Evolutionary conservation across 1,284 basidiomycete genomes (phyloP).

Genomic region (Schizophyllum amplum): DNA sequence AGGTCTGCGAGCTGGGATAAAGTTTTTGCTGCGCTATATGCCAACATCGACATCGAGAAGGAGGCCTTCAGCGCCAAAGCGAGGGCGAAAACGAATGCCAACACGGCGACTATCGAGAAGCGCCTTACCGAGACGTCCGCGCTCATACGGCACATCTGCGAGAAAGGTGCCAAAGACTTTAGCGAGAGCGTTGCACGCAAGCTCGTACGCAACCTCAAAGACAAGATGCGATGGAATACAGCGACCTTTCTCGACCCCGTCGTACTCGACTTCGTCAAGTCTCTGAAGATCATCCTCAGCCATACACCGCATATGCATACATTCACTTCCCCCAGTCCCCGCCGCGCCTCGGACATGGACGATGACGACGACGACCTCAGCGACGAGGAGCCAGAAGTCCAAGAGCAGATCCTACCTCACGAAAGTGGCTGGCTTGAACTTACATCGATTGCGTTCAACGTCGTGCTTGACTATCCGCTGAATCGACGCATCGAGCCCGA

Average conservation of each 20-base stretch:
- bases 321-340: neutral
- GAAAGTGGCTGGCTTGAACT: conserved; percentile 60
- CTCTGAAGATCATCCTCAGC: conserved; percentile 49
- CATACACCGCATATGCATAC: conserved; percentile 70
- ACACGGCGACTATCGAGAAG: neutral
- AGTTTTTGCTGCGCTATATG: neutral
- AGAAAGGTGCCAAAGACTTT: neutral
- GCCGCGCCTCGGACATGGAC: neutral
- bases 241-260: conserved; percentile 49
- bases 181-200: neutral
- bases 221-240: conserved; percentile 46
- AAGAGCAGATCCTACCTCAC: conserved; percentile 40
- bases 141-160: neutral
- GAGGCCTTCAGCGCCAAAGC: neutral
- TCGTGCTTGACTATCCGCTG: conserved; percentile 61
- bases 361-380: neutral
- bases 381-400: conserved; percentile 5
- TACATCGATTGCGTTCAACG: conserved; percentile 69
- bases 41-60: neutral
- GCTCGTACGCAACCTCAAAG: conserved; percentile 58
- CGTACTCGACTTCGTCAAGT: conserved; percentile 77
- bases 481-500: conserved; percentile 31
- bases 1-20: neutral
- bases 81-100: neutral
- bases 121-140: neutral